Evolutionary conservation across 352 stramenopile species (phyloP).

Genomic region (Phytophthora citricola): DNA sequence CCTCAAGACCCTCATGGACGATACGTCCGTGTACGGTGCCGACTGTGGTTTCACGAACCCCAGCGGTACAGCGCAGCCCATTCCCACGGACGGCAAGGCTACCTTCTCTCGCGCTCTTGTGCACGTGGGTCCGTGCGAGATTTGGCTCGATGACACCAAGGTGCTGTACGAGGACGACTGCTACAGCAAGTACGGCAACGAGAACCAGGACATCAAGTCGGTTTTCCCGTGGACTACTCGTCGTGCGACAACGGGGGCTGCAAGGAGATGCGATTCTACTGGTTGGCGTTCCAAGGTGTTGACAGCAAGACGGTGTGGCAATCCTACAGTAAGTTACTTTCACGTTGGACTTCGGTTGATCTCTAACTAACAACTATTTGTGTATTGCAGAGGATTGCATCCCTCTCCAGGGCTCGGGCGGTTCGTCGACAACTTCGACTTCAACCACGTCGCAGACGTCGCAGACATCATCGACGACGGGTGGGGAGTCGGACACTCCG

Average conservation of each 20-base stretch:
- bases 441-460: not conserved
- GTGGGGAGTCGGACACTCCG: not conserved
- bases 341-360: not conserved
- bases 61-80: constrained; percentile 17
- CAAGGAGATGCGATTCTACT: constrained; percentile 43
- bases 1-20: constrained; percentile 31
- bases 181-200: constrained; percentile 27
- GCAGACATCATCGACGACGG: not conserved
- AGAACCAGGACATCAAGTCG: constrained; percentile 32
- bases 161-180: constrained; percentile 41
- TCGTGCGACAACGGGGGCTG: constrained; percentile 27
- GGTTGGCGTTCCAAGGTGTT: constrained; percentile 38
- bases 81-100: constrained; percentile 24
- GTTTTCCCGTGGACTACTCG: constrained; percentile 44
- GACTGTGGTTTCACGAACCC: constrained; percentile 36
- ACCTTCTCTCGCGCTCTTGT: constrained; percentile 28
- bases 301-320: constrained; percentile 36
- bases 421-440: constrained; percentile 3
- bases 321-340: constrained; percentile 30
- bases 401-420: constrained; percentile 8
- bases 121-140: constrained; percentile 6
- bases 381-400: constrained; percentile 20
- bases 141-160: constrained; percentile 33
- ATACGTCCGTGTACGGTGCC: constrained; percentile 28
- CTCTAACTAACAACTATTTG: not conserved